phyloP scores from a whole-genome alignment of 352 stramenopile species.

The Phytophthora colocasiae region DNA sequence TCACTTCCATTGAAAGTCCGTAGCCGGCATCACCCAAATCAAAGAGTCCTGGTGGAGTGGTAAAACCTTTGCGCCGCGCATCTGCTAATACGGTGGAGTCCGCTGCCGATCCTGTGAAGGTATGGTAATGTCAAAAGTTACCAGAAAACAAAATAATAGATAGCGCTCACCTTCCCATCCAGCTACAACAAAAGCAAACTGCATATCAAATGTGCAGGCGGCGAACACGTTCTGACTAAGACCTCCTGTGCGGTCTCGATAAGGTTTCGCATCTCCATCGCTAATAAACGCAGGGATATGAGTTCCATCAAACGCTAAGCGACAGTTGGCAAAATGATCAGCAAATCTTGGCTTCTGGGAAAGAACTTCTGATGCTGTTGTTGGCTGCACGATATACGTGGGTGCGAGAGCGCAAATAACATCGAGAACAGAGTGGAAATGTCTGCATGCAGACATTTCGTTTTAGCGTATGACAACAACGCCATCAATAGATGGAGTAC shows the following conservation, averaged over 20 bases:
- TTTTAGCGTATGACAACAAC: neutral
- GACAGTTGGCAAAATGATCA: constrained; percentile 12
- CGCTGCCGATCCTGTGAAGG: too few species aligned
- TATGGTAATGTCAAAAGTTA: neutral
- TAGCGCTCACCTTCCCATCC: neutral
- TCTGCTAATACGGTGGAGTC: constrained; percentile 18
- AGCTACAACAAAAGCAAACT: constrained; percentile 24
- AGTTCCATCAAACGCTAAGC: constrained; percentile 21
- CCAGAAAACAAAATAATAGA: neutral
- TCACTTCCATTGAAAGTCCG: constrained; percentile 13
- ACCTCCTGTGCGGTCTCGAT: constrained; percentile 25
- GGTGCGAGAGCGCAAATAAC: constrained; percentile 1
- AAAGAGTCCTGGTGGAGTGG: constrained; percentile 13
- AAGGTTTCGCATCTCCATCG: constrained; percentile 16
- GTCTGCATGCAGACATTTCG: neutral
- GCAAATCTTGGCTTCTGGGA: constrained; percentile 13
- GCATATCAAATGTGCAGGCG: constrained; percentile 31
- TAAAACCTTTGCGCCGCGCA: constrained; percentile 10
- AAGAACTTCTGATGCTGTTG: neutral
- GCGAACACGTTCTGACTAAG: constrained; percentile 34
- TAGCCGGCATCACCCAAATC: constrained; percentile 32
- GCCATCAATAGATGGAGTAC: neutral
- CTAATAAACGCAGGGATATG: constrained; percentile 6
- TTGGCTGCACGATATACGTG: constrained; percentile 3
- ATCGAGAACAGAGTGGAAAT: constrained; percentile 12